A percentile compares a stretch with the other conserved stretches of the same genome.
Conservation (phyloP, 208 protist species). For the Leishmania arabica region DNA sequence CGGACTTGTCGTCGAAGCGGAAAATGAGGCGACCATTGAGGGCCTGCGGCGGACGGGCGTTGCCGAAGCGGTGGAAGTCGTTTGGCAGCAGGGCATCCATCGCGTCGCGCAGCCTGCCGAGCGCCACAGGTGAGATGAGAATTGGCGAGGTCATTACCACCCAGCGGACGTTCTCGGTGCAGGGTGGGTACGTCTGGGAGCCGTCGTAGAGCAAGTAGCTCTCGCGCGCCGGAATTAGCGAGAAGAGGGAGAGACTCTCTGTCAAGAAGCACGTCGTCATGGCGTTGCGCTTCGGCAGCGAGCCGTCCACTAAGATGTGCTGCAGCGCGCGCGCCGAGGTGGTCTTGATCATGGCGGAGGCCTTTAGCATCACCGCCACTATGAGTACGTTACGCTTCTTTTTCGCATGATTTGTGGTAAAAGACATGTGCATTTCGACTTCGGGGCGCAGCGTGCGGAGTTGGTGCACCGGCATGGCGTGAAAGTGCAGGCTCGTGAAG, state of each 20-base stretch:
- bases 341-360: slow-evolving; percentile 48
- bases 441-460: slow-evolving; percentile 56
- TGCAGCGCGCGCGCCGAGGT: slow-evolving; percentile 60
- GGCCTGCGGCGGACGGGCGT: slow-evolving; percentile 64
- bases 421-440: slow-evolving; percentile 75
- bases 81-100: slow-evolving; percentile 48
- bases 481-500: slow-evolving; percentile 68
- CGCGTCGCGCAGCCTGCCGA: slow-evolving; percentile 51
- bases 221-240: slow-evolving; percentile 46
- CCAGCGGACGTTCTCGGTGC: slow-evolving; percentile 74
- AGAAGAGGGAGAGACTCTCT: slow-evolving; percentile 47
- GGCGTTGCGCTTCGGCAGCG: slow-evolving; percentile 52
- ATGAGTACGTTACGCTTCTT: slow-evolving; percentile 36
- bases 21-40: slow-evolving; percentile 64
- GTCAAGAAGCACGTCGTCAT: slow-evolving; percentile 66
- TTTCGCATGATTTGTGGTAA: slow-evolving; percentile 23
- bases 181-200: slow-evolving; percentile 78
- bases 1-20: slow-evolving; percentile 54
- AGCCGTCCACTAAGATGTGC: slow-evolving; percentile 67
- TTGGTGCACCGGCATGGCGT: slow-evolving; percentile 63
- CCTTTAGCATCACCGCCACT: slow-evolving; percentile 70
- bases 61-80: slow-evolving; percentile 55
- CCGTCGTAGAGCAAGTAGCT: slow-evolving; percentile 83
- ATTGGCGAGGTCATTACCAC: slow-evolving; percentile 80
- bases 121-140: slow-evolving; percentile 51